A percentile compares a stretch with the other conserved stretches of the same genome.
These are phyloP conservation scores for Pichia rugopelliculosa DNA, from an alignment of 805 yeast species.

Conservation along the genomic window DNA sequence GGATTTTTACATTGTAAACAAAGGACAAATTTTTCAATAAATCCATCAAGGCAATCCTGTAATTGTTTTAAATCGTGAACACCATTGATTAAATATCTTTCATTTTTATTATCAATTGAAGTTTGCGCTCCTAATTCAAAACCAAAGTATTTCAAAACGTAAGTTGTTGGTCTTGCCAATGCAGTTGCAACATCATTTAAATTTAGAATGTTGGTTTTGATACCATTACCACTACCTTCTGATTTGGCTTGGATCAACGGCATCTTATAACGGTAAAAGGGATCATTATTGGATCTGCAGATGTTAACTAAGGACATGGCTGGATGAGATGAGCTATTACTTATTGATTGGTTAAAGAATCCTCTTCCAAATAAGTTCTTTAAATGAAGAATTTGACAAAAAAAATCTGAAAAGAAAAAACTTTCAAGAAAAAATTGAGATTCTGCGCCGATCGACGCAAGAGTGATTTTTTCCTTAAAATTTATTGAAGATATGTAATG, in stretches of 20 bases:
- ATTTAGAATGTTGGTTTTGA: constrained; percentile 89
- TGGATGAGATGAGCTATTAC: too few relatives aligned
- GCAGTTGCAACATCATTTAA: constrained; percentile 92
- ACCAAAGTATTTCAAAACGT: constrained; percentile 91
- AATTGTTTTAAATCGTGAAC: constrained; percentile 83
- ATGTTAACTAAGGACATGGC: constrained; percentile 83
- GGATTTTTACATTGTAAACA: constrained; percentile 96
- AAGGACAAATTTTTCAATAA: constrained; percentile 84
- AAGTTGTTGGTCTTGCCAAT: constrained; percentile 84
- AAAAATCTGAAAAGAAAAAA: too few relatives aligned
- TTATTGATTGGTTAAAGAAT: too few relatives aligned
- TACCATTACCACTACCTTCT: constrained; percentile 99
- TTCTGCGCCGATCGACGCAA: neutral
- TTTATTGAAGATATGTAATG: too few relatives aligned
- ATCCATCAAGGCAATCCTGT: constrained; percentile 92
- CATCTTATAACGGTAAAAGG: constrained; percentile 99
- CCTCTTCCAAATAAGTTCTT: too few relatives aligned
- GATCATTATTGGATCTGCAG: constrained; percentile 95
- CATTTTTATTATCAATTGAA: constrained; percentile 66
- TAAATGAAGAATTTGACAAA: too few relatives aligned
- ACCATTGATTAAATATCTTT: constrained; percentile 90
- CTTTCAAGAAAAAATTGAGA: neutral
- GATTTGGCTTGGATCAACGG: constrained; percentile 95
- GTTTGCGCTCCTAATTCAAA: constrained; percentile 97
- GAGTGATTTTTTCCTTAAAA: too few relatives aligned